phyloP scores from a whole-genome alignment of 2,329 filamentous ascomycete species.

The Trichophyton schoenleinii region DNA sequence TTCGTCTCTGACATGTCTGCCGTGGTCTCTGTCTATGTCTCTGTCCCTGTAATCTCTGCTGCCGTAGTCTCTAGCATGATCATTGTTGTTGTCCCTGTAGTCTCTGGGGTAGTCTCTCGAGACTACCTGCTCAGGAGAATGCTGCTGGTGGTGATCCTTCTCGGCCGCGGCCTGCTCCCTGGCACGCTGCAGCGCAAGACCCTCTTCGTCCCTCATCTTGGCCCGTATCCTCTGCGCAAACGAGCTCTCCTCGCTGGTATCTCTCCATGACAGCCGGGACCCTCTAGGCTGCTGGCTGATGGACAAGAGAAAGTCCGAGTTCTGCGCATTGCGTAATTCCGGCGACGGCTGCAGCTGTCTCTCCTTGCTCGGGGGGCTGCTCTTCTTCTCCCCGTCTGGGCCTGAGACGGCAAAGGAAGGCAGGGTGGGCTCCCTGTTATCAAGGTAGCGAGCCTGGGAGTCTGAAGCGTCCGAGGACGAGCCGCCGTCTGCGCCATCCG shows the following conservation, averaged over 20 bases:
- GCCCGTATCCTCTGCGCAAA: conserved; percentile 38
- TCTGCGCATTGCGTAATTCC: conserved; percentile 24
- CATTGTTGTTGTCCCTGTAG: neutral
- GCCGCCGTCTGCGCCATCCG: conserved; percentile 7
- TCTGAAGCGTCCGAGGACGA: neutral
- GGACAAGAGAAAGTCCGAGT: conserved; percentile 26
- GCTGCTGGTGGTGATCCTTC: neutral
- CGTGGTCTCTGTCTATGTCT: neutral
- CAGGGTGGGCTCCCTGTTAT: neutral
- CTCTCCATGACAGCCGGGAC: conserved; percentile 29
- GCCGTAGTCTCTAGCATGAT: neutral
- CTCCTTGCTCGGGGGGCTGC: neutral
- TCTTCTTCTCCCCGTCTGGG: neutral
- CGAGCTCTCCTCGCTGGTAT: conserved; percentile 29
- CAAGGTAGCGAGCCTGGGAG: neutral
- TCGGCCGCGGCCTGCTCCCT: neutral
- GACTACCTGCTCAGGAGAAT: neutral
- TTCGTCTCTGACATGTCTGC: neutral
- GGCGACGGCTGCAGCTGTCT: conserved; percentile 5
- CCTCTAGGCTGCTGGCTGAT: conserved; percentile 19
- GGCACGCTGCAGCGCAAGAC: conserved; percentile 33
- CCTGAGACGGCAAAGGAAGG: conserved; percentile 7
- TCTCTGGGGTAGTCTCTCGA: conserved; percentile 6
- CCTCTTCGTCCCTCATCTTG: conserved; percentile 43
- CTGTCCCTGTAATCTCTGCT: neutral